These are phyloP conservation scores for Penicillium flavigenum DNA, from an alignment of 495 filamentous ascomycete genomes.

Conservation along the genomic window DNA sequence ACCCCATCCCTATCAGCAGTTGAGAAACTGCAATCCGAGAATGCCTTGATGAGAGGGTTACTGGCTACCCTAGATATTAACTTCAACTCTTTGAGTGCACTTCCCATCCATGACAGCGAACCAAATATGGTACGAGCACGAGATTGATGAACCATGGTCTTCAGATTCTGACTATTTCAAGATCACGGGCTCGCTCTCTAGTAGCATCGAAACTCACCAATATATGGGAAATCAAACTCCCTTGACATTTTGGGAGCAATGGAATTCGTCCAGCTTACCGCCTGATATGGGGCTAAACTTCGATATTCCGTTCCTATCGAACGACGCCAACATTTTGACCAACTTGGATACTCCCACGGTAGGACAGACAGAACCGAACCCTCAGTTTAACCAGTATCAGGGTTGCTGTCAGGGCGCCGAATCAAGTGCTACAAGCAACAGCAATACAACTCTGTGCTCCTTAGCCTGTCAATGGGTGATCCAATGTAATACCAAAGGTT, in stretches of 20 bases:
- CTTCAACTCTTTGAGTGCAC: background rate
- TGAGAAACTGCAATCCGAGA: background rate
- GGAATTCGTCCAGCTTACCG: background rate
- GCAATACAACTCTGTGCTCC: background rate
- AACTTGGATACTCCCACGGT: too few relatives aligned
- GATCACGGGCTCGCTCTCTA: background rate
- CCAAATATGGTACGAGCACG: background rate
- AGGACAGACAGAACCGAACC: background rate
- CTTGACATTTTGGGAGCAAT: background rate
- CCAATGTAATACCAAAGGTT: background rate
- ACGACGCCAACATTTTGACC: background rate
- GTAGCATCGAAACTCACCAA: background rate
- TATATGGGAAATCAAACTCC: background rate
- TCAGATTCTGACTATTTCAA: background rate
- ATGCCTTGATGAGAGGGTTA: constrained; percentile 6
- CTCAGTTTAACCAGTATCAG: background rate
- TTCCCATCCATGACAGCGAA: too few relatives aligned
- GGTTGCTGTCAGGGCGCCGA: background rate
- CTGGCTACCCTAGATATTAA: background rate
- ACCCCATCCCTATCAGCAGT: background rate
- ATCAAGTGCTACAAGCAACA: background rate
- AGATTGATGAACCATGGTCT: background rate
- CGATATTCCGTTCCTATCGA: background rate
- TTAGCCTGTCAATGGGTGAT: constrained; percentile 3
- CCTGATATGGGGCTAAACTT: background rate